Base-by-base conservation (phyloP, 768 basidiomycete genomes). In the Gymnopilus junonius region DNA sequence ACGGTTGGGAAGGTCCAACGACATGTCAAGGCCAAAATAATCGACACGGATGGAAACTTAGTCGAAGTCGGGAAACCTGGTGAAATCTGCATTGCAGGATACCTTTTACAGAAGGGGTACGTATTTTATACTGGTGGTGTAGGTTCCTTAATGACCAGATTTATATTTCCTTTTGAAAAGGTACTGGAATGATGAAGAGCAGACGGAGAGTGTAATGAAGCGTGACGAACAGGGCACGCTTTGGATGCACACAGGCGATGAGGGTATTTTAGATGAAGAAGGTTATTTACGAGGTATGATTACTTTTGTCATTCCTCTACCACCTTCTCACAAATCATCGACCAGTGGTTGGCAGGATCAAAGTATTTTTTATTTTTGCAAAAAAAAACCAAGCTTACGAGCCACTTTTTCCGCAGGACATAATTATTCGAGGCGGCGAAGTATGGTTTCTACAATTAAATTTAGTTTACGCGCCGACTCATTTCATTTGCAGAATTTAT, bases 161-260 rank as follows among this genome's bases (percentile, higher is more conserved):
- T n/a, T 57, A 34, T 39, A 23, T 45, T 54, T 35, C 1, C 57
- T 27, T 37, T 31, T 27, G 20, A 55, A 4, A 59, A 93, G 92
- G 50, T 94, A 94, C 69, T 94, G 93, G 93, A 70, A 82, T 23
- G 87, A 94, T 66, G 82, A 85, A 43, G 85, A 83, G 42, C 92
- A 92, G 68, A 93, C 92, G 0, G 73, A 72, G 17, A 68, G 74
- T 14, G 88, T 82, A 3, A 90, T 89, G 85, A 81, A 81, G 59
- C 74, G 72, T 4, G 83, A 86, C 64, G 80, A 84, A 55, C 71
- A 80, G 14, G 88, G 85, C 20, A 83, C 76, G 3, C 67, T 89
- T 35, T 94, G 93, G 93, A 93, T 94, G 87, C 83, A 90, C 73
- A 93, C 90, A 0, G 93, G 93, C 1, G 93, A 95, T 70, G 85